Conservation (phyloP, 768 basidiomycete genomes). For the Boletus eberwhitei region DNA sequence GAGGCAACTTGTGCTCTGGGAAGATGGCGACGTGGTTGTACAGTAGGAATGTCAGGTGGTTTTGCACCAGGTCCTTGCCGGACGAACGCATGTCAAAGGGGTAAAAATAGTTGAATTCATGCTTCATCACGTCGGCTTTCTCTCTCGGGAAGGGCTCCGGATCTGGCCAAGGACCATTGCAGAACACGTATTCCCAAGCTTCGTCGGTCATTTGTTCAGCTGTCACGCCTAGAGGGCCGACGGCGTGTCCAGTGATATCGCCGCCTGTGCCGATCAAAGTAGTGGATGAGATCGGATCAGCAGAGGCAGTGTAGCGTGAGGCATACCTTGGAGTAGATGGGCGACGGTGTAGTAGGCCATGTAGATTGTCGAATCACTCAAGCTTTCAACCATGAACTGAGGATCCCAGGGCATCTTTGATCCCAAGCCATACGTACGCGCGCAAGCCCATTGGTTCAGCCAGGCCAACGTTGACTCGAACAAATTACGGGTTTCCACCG, state of each 20-base stretch:
- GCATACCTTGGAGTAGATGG: constrained; percentile 84
- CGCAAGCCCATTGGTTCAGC: constrained; percentile 99
- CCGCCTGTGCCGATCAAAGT: constrained; percentile 41
- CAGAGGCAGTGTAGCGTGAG: no score
- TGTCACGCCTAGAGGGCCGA: constrained; percentile 81
- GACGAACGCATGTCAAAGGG: constrained; percentile 98
- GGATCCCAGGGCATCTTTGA: constrained; percentile 97
- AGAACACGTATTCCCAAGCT: constrained; percentile 93
- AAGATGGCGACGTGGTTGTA: constrained; percentile 97
- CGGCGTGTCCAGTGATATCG: constrained; percentile 72
- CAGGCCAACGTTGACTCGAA: constrained; percentile 92
- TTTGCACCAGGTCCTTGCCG: constrained; percentile 94
- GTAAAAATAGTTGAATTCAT: constrained; percentile 95
- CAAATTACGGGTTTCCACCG: constrained; percentile 84
- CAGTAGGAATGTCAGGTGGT: constrained; percentile 90
- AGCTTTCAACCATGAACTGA: constrained; percentile 91
- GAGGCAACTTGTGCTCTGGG: constrained; percentile 81
- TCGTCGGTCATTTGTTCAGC: constrained; percentile 96
- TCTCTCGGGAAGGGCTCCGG: constrained; percentile 63
- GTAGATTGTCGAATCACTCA: constrained; percentile 98
- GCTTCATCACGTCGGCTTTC: constrained; percentile 80
- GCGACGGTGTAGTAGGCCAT: constrained; percentile 98
- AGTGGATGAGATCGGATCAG: constrained; percentile 8
- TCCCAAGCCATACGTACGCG: constrained; percentile 94
- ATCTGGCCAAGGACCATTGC: constrained; percentile 71